Evolutionary conservation across 768 basidiomycete genomes (phyloP), one percentile per base, ranked within the genome.

Genomic region (Tubosaeta brunneosetosa): DNA sequence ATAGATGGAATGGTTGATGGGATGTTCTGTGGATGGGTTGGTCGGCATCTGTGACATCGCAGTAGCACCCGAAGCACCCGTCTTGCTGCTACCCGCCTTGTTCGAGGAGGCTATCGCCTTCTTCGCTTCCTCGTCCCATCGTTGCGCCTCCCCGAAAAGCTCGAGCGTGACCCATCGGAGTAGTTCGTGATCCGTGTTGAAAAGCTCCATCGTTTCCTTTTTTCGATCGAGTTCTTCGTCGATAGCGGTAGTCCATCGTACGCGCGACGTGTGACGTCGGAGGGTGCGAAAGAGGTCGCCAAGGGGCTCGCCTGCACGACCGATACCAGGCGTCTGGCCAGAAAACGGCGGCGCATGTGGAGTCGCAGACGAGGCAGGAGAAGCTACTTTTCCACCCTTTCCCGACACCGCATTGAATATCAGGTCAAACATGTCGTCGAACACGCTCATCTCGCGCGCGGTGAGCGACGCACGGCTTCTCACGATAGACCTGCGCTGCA

Each of bases 371-470:
- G 32, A 10, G 53, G 27, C 63, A 53, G 12, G 48, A 9, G 47
- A 25, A 6, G 26, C 6, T 52, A n/a, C 46, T 53, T 9, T 52
- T 19, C 19, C 32, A 8, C 19, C 71, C 22, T 71, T 50, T 14
- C 22, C 69, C 34, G 73, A 70, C 52, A 74, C 74, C 14, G 79
- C 78, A 44, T 80, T 73, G 64, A 89, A 88, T 34, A 90, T 81
- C 69, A 85, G 68, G 59, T 82, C 75, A 58, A 90, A 87, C 79
- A 90, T 85, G 29, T 84, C 82, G 60, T 86, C 80, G 58, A 91
- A 85, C 4, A 80, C 80, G 52, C 63, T 75, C 52, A 77, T 75
- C 70, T 91, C 89, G 42, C 78, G 77, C 0, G 81, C 82, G 0
- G 86, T 87, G 77, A 89, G 82, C 17, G 80, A 71, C 56, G 85